Conservation (phyloP, 2,329 filamentous ascomycete species). For the Cytospora piceicola region DNA sequence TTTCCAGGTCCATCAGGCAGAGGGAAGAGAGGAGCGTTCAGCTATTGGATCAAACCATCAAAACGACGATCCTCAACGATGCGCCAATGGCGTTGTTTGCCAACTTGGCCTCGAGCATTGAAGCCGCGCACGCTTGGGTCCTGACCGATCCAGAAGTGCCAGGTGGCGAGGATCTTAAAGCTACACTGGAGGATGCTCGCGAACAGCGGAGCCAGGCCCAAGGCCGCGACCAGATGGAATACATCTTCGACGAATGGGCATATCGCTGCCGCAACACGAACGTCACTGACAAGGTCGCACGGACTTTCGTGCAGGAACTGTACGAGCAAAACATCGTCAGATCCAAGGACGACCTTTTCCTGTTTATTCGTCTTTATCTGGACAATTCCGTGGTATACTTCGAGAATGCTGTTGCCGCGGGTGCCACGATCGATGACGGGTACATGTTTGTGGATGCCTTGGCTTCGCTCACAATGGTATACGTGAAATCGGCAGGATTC, state of each 20-base stretch:
- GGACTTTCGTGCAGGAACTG: slow-evolving; percentile 83
- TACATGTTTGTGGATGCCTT: slow-evolving; percentile 76
- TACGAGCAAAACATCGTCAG: slow-evolving; percentile 74
- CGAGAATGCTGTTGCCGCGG: slow-evolving; percentile 69
- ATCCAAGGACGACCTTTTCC: slow-evolving; percentile 73
- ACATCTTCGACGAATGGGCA: slow-evolving; percentile 95
- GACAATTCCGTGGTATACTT: slow-evolving; percentile 79
- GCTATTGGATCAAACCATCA: slow-evolving; percentile 79
- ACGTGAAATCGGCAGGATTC: slow-evolving; percentile 74
- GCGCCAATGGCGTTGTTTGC: slow-evolving; percentile 78
- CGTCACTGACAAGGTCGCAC: slow-evolving; percentile 70
- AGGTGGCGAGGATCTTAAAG: slow-evolving; percentile 72
- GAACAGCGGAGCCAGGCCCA: slow-evolving; percentile 48
- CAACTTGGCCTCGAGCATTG: slow-evolving; percentile 82
- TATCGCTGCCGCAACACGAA: slow-evolving; percentile 78
- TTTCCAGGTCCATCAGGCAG: slow-evolving; percentile 72
- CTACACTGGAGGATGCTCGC: slow-evolving; percentile 55
- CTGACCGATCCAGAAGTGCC: slow-evolving; percentile 68
- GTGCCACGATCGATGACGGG: slow-evolving; percentile 60
- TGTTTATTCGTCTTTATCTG: slow-evolving; percentile 80
- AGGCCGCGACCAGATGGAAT: slow-evolving; percentile 75
- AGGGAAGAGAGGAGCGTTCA: slow-evolving; percentile 74
- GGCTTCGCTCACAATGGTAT: slow-evolving; percentile 75
- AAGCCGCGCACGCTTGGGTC: slow-evolving; percentile 82
- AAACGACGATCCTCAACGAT: slow-evolving; percentile 77